Evolutionary conservation across 371 early-diverging fungal species (phyloP).

Genomic region (Hamiltosporidium tvaerminnensis): DNA sequence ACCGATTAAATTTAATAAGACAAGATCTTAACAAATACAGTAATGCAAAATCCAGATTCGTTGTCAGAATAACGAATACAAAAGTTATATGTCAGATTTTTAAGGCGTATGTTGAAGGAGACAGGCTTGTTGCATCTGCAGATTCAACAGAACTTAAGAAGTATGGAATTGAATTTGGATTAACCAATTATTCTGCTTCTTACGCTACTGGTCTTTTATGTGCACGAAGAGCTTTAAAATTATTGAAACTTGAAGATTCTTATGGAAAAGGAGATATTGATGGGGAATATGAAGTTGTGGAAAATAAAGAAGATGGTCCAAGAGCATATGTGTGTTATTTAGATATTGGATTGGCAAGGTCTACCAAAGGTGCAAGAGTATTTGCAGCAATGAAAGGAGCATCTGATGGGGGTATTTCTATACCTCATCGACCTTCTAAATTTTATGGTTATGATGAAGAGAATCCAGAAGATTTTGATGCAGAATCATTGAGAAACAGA

Average conservation of each 20-base stretch:
- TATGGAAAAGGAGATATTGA: constrained; percentile 77
- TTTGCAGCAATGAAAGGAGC: constrained; percentile 99
- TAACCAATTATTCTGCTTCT: constrained; percentile 98
- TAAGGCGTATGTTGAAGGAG: constrained; percentile 93
- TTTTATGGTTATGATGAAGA: constrained; percentile 88
- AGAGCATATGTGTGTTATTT: constrained; percentile 95
- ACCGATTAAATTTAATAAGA: constrained; percentile 85
- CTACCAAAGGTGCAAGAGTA: constrained; percentile 93
- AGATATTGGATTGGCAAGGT: constrained; percentile 91
- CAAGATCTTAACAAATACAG: constrained; percentile 99
- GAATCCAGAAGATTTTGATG: constrained; percentile 67
- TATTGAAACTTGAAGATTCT: constrained; percentile 78
- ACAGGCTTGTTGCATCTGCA: constrained; percentile 83
- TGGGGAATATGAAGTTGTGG: constrained; percentile 72
- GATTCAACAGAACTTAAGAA: constrained; percentile 90
- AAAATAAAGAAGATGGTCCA: constrained; percentile 72
- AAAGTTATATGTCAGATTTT: constrained; percentile 91
- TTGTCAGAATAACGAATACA: constrained; percentile 95
- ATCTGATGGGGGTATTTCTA: constrained; percentile 89
- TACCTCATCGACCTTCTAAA: constrained; percentile 90
- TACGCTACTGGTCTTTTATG: constrained; percentile 94
- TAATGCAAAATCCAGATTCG: constrained; percentile 96
- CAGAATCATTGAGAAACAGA: constrained; percentile 80
- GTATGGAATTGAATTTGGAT: constrained; percentile 92
- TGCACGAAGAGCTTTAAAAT: constrained; percentile 87